Evolutionary conservation across 2,329 filamentous ascomycete species (phyloP).

Genomic region (Pestalotiopsis sp.): DNA sequence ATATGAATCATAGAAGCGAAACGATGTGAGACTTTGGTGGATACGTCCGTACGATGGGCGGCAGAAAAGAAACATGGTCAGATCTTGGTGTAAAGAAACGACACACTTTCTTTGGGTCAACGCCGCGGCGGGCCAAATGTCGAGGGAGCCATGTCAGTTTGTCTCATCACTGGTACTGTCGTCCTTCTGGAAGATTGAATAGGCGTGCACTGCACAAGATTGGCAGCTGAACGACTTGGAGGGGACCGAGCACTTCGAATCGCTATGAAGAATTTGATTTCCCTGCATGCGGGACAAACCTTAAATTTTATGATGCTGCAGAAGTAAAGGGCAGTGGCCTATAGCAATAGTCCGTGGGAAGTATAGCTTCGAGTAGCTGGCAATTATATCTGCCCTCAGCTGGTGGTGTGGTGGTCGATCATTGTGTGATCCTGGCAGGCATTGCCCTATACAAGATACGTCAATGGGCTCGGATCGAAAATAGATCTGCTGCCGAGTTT

Average conservation of each 20-base stretch:
- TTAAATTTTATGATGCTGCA: constrained; percentile 6
- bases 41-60: not conserved
- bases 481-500: not conserved
- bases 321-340: not conserved
- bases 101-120: not conserved
- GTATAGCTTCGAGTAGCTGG: not conserved
- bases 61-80: not conserved
- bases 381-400: not conserved
- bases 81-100: not conserved
- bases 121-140: not conserved
- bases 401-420: not conserved
- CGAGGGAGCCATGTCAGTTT: not conserved
- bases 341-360: not conserved
- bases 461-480: too few species aligned
- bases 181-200: not conserved
- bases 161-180: not conserved
- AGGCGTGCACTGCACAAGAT: not conserved
- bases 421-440: not conserved
- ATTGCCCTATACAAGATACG: not conserved
- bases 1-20: not conserved
- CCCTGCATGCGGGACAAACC: constrained; percentile 1
- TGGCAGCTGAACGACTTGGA: not conserved
- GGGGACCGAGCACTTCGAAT: not conserved
- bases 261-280: not conserved
- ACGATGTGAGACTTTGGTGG: not conserved